Evolutionary conservation across 495 filamentous ascomycete genomes (phyloP).

Genomic region (Neurospora sp.): DNA sequence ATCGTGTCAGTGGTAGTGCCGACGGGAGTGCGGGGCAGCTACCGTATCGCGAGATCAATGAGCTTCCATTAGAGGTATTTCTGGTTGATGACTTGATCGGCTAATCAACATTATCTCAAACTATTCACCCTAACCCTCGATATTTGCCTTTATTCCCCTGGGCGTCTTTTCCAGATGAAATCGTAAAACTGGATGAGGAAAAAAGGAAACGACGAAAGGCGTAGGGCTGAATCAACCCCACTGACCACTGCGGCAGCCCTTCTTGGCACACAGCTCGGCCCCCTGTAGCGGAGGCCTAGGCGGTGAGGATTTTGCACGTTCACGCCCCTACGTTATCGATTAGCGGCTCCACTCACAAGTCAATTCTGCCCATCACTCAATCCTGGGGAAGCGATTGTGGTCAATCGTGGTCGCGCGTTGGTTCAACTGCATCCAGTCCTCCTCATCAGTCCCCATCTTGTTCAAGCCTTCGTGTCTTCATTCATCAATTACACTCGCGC

Average conservation of each 20-base stretch:
- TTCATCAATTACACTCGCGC: not conserved
- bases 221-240: not conserved
- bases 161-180: not conserved
- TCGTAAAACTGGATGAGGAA: not conserved
- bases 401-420: not conserved
- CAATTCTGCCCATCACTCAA: not conserved
- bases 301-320: not conserved
- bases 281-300: not conserved
- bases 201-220: not conserved
- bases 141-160: not conserved
- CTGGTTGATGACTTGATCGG: not conserved
- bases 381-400: not conserved
- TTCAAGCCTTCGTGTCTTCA: too few relatives aligned
- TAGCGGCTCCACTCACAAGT: conserved; percentile 24
- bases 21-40: not conserved
- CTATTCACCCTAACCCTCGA: not conserved
- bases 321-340: not conserved
- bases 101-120: not conserved
- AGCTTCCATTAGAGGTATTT: not conserved
- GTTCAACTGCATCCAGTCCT: not conserved
- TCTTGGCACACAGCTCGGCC: not conserved
- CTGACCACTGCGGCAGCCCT: not conserved
- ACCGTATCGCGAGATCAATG: not conserved
- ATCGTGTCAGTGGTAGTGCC: not conserved
- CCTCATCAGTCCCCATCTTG: not conserved